These are phyloP conservation scores for Aureobasidium melanogenum DNA, from an alignment of 2,329 filamentous ascomycete species.

Conservation along the genomic window DNA sequence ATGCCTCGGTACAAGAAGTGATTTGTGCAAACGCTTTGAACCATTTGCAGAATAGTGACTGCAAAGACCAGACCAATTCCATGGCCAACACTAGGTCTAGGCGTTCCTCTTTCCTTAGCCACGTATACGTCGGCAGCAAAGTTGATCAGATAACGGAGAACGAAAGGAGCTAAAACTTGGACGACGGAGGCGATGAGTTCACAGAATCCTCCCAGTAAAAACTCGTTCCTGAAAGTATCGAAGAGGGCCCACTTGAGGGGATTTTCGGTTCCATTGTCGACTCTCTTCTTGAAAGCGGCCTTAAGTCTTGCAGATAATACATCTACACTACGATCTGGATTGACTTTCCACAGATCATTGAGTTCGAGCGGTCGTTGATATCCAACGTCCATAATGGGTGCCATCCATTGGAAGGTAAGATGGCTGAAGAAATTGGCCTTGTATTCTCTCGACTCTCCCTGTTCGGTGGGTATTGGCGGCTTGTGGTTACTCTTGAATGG, in stretches of 20 bases:
- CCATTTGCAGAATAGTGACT: constrained; percentile 74
- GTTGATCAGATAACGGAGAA: constrained; percentile 74
- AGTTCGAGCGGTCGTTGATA: constrained; percentile 76
- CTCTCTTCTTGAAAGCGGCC: constrained; percentile 59
- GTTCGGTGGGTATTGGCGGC: constrained; percentile 48
- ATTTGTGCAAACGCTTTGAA: constrained; percentile 72
- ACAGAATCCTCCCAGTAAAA: constrained; percentile 73
- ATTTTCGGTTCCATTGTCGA: constrained; percentile 56
- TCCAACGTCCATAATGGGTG: constrained; percentile 73
- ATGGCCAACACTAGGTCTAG: constrained; percentile 59
- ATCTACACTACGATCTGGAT: constrained; percentile 67
- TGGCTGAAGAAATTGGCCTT: constrained; percentile 64
- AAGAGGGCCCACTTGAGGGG: constrained; percentile 74
- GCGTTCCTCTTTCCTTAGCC: constrained; percentile 45
- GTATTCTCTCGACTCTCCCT: constrained; percentile 57
- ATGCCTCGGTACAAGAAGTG: constrained; percentile 92
- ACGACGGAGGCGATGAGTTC: constrained; percentile 61
- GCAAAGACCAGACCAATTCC: constrained; percentile 80
- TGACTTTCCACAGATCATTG: constrained; percentile 83
- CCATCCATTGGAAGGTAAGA: constrained; percentile 85
- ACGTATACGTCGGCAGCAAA: constrained; percentile 74
- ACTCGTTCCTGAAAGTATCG: constrained; percentile 78
- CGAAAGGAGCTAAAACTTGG: constrained; percentile 77
- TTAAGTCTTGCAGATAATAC: constrained; percentile 59
- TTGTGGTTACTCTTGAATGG: constrained; percentile 39